Evolutionary conservation across 192 early-diverging fungal genomes (phyloP), one percentile per base, ranked within the genome.

Genomic region (Paraglomus brasilianum): DNA sequence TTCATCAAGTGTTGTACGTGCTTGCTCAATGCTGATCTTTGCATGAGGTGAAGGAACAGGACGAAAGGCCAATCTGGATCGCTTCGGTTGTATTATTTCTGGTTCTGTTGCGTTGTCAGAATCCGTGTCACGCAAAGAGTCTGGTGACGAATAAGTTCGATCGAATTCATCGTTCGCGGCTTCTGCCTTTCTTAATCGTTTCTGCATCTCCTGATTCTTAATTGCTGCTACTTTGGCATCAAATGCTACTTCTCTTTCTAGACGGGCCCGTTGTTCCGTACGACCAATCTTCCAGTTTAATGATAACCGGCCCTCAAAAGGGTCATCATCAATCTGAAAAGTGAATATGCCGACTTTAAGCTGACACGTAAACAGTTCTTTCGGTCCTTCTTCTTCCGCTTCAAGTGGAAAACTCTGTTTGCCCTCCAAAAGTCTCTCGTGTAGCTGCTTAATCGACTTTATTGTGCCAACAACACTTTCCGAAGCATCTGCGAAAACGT

Each of bases 261-360:
- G 42, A 22, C 80, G 61, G 7, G 53, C 47, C 9, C 39, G 14
- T 45, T 81, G 80, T 49, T 81, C 75, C n/a, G 58, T 10, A 0
- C 74, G 17, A 15, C 80, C 80, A 8, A 75, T 56, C 55, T 60
- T 71, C 70, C 75, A 77, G 17, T 75, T 79, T 8, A 67, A 15
- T 19, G 75, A 58, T 40, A 81, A 38, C 21, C 66, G 41, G 39
- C 62, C 66, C 66, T 81, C 80, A 52, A 81, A 79, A 15, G 80
- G 80, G 66, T 81, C 78, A 45, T 81, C 80, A 22, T 81, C 78
- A 30, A 81, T 45, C 4, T 75, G 53, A 13, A 81, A 52, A 0
- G 72, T 75, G 14, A 81, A 47, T 7, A 66, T 58, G 5, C 65
- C 68, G 49, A 79, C 71, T 5, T 53, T 52, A 21, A 81, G 30